phyloP scores from a whole-genome alignment of 257 asterid species.

The Oldenlandia corymbosa region DNA sequence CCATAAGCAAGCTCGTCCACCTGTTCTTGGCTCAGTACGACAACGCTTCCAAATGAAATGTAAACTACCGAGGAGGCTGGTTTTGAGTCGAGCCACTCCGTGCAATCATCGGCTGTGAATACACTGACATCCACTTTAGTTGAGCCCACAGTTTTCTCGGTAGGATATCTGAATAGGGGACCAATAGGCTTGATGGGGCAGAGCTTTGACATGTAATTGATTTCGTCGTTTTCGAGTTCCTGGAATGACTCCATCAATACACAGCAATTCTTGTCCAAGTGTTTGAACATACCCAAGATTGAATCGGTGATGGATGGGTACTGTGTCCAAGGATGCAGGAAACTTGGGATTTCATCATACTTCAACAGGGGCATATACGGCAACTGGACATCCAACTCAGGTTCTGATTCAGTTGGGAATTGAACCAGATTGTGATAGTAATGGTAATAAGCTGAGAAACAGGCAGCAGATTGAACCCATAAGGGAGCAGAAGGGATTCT shows the following conservation, averaged over 20 bases:
- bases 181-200: constrained; percentile 58
- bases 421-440: constrained; percentile 25
- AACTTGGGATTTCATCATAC: constrained; percentile 59
- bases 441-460: constrained; percentile 58
- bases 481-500: constrained; percentile 55
- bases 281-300: constrained; percentile 49
- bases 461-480: constrained; percentile 79
- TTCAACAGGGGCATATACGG: constrained; percentile 57
- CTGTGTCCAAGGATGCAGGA: constrained; percentile 42
- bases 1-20: constrained; percentile 22
- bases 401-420: constrained; percentile 47
- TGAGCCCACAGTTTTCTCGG: not conserved
- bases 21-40: constrained; percentile 11
- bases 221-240: constrained; percentile 43
- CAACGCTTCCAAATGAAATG: constrained; percentile 26
- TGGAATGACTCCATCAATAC: constrained; percentile 62
- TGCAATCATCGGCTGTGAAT: constrained; percentile 12
- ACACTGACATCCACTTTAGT: constrained; percentile 36
- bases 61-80: constrained; percentile 18
- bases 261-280: constrained; percentile 40
- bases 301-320: constrained; percentile 30
- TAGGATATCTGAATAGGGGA: constrained; percentile 13
- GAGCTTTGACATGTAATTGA: constrained; percentile 37
- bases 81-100: constrained; percentile 21
- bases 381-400: constrained; percentile 39